These are phyloP conservation scores for Rhizopogon vinicolor DNA, from an alignment of 768 basidiomycete genomes.

Conservation along the genomic window DNA sequence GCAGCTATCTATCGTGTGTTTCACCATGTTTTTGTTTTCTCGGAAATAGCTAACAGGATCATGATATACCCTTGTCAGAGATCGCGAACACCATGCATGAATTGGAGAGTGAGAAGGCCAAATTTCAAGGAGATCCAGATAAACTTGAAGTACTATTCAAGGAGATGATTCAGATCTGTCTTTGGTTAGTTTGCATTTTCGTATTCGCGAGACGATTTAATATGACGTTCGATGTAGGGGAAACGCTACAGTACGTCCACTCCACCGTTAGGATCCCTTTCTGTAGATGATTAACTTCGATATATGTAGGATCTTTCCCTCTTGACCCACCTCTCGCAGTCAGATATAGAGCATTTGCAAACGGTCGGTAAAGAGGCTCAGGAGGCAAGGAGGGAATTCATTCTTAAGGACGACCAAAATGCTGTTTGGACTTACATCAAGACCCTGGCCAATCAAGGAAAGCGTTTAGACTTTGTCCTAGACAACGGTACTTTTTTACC, in stretches of 20 bases:
- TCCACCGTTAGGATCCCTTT: not conserved
- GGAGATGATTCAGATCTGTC: slow-evolving; percentile 88
- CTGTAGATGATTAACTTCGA: not conserved
- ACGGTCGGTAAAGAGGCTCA: slow-evolving; percentile 79
- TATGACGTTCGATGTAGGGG: slow-evolving; percentile 53
- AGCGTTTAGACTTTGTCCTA: slow-evolving; percentile 77
- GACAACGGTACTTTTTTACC: slow-evolving; percentile 66
- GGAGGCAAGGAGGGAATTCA: slow-evolving; percentile 68
- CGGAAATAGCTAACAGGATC: not conserved
- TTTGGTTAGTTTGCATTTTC: slow-evolving; percentile 49
- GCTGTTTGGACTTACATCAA: slow-evolving; percentile 70
- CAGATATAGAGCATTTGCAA: slow-evolving; percentile 82
- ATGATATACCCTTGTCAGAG: slow-evolving; percentile 38
- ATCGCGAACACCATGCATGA: slow-evolving; percentile 72
- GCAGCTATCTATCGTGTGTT: slow-evolving; percentile 72
- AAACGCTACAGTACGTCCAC: slow-evolving; percentile 71
- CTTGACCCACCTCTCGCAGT: slow-evolving; percentile 76
- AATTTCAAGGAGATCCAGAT: slow-evolving; percentile 39
- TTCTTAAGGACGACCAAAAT: slow-evolving; percentile 80
- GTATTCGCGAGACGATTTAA: not conserved
- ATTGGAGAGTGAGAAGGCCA: slow-evolving; percentile 45
- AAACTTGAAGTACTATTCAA: slow-evolving; percentile 65
- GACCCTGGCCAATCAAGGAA: slow-evolving; percentile 35
- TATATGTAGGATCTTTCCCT: slow-evolving; percentile 81
- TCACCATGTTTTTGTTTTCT: not conserved